Conservation (phyloP, 805 yeast genomes). For the Schizosaccharomyces cryophilus region DNA sequence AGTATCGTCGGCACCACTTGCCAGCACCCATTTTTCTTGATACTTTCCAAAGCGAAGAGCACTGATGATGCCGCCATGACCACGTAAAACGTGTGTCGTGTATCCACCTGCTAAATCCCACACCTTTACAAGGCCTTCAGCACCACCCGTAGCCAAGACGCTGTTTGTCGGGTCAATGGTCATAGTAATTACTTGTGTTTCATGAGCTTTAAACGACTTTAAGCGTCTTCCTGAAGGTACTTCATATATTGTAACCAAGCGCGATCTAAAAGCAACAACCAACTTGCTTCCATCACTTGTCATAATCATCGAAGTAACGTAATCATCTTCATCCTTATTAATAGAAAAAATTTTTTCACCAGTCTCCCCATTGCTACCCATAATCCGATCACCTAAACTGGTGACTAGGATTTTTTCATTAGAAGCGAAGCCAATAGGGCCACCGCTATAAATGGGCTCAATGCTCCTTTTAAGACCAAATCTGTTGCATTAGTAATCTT, state of each 20-base stretch:
- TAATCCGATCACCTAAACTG: slow-evolving; percentile 52
- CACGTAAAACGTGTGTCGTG: slow-evolving; percentile 71
- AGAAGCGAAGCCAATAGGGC: slow-evolving; percentile 44
- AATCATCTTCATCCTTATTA: slow-evolving; percentile 64
- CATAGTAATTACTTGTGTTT: slow-evolving; percentile 61
- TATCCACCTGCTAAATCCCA: slow-evolving; percentile 80
- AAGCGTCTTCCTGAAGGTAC: slow-evolving; percentile 14
- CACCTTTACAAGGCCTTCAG: slow-evolving; percentile 77
- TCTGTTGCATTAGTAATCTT: slow-evolving; percentile 13
- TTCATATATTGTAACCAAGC: slow-evolving; percentile 46
- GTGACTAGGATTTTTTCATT: slow-evolving; percentile 50
- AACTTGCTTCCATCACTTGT: slow-evolving; percentile 52
- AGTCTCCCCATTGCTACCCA: slow-evolving; percentile 37
- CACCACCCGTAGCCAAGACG: slow-evolving; percentile 75
- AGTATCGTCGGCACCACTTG: slow-evolving; percentile 43
- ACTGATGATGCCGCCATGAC: slow-evolving; percentile 78
- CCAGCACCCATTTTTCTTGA: slow-evolving; percentile 37
- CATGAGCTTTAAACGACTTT: slow-evolving; percentile 18
- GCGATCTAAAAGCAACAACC: slow-evolving; percentile 61
- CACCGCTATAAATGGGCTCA: slow-evolving; percentile 72
- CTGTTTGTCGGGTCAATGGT: slow-evolving; percentile 61
- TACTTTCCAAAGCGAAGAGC: slow-evolving; percentile 33
- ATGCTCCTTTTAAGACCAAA: slow-evolving; percentile 23
- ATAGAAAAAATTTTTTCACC: slow-evolving; percentile 34
- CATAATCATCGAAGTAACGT: slow-evolving; percentile 45